Evolutionary conservation across 208 protist genomes (phyloP), one percentile per base, ranked within the genome.

Genomic region (Crithidia sp.): DNA sequence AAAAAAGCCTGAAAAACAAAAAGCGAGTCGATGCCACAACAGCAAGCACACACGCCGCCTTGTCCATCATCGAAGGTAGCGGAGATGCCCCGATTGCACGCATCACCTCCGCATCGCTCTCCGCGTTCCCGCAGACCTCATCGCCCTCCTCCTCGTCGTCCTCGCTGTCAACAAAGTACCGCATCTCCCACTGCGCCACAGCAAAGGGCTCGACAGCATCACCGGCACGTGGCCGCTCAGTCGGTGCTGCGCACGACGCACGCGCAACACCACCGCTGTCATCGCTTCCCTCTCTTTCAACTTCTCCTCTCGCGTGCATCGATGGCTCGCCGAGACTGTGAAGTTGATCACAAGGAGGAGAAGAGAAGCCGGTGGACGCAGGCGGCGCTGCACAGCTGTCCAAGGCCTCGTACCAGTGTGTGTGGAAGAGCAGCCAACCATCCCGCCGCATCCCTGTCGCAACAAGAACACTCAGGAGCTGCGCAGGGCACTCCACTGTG

Each of bases 351-450:
- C 14, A 43, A 3, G 10, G 56, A 6, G 8, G n/a, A 5, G 62
- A 5, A 36, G 49, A 36, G 28, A 19, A 49, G 3, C 41, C 47
- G 16, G 4, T 0, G 16, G 63, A 36, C 19, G 41, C 43, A 19
- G 61, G 50, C 17, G 63, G 13, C 5, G 57, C 44, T 4, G 36
- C 52, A 41, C 53, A 58, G 13, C 41, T 43, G 17, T 49, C 37
- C 36, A 79, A 53, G 8, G 40, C 67, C 5, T 85, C 74, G 62
- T 72, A 79, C 74, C 76, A 85, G 63, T 71, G 79, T 3, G 80
- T 84, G 60, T 71, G 64, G 43, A 85, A 86, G 45, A 79, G 50
- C 5, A 89, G 67, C 61, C 49, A 76, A 12, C 71, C 67, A 17
- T 86, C 81, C 4, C 84, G 69, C 39, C 37, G 63, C 62, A 85